Base-by-base conservation (phyloP, 768 basidiomycete species). In the Collybia nuda region DNA sequence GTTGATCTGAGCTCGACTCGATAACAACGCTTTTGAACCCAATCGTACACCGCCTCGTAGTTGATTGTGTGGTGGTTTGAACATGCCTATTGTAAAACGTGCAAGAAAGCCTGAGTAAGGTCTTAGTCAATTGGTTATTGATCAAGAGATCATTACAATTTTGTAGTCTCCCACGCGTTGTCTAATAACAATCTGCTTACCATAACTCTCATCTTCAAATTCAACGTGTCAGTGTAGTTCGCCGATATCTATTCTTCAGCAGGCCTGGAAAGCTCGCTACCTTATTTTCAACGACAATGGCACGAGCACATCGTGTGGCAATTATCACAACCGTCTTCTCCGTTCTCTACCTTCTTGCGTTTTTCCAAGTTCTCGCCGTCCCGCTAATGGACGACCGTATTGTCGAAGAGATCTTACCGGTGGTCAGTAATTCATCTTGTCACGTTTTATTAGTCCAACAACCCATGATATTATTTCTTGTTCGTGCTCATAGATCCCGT, bases 291-390 rank as follows among this genome's bases (percentile, higher is more conserved):
- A 23, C 26, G n/a, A 40, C 23, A 28, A 88, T 90, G 86, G 77
- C 82, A 23, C 78, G 84, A 46, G 82, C 75, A 48, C 79, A 77
- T 44, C 77, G 80, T 47, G 77, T 84, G 52, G 76, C 75, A 5
- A 51, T 75, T n/a, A 58, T 76, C 42, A 65, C 72, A n/a, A 61
- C 74, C 7, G 59, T 80, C 29, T 59, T 74, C 52, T 59, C 73
- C 24, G 48, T 73, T 18, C 26, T 79, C 50, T 89, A 88, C 68
- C 47, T 84, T 52, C 74, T 85, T 48, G 69, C 75, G n/a, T 67
- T 84, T 56, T 78, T 82, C 63, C 67, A 78, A 52, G 56, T 79
- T 40, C 51, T 87, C n/a, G 72, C 81, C 1, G 64, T 84, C 8
- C 85, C 85, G 1, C 64, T 84, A 26, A 39, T 85, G 35, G 72